phyloP scores from a whole-genome alignment of 2,329 filamentous ascomycete species.

The Diplocarpon mali region DNA sequence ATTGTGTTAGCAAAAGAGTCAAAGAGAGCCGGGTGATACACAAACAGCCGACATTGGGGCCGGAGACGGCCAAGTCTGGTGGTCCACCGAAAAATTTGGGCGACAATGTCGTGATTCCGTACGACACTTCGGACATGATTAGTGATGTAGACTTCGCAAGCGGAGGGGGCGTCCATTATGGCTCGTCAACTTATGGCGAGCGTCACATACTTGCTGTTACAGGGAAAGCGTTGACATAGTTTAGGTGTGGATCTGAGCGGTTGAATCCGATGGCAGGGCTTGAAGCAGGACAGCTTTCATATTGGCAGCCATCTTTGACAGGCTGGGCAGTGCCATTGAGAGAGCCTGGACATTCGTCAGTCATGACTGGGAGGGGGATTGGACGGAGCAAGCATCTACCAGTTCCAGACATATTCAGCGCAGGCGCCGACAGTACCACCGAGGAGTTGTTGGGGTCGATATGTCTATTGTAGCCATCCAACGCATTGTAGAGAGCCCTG shows the following conservation, averaged over 20 bases:
- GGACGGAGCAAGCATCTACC: background rate
- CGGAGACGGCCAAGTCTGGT: slow-evolving; percentile 4
- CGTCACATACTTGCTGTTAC: background rate
- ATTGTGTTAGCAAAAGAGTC: background rate
- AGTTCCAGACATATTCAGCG: slow-evolving; percentile 4
- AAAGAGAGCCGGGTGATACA: background rate
- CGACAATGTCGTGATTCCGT: slow-evolving; percentile 1
- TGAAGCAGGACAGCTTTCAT: background rate
- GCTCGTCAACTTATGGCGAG: background rate
- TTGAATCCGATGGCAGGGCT: slow-evolving; percentile 1
- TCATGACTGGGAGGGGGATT: background rate
- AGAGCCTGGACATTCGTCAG: background rate
- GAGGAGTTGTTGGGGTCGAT: background rate
- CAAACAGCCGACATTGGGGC: slow-evolving; percentile 3
- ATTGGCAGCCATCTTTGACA: slow-evolving; percentile 1
- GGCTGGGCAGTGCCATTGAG: background rate
- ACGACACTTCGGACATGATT: background rate
- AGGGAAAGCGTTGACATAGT: slow-evolving; percentile 3
- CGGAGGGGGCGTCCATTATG: background rate
- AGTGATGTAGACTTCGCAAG: background rate
- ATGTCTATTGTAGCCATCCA: background rate
- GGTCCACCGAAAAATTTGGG: slow-evolving; percentile 1
- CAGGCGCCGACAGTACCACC: slow-evolving; percentile 1
- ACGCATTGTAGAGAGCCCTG: slow-evolving; percentile 1
- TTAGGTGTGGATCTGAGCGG: slow-evolving; percentile 1